Evolutionary conservation across 2,329 filamentous ascomycete species (phyloP), one percentile per base, ranked within the genome.

Genomic region (Fusarium neocosmosporiellum): DNA sequence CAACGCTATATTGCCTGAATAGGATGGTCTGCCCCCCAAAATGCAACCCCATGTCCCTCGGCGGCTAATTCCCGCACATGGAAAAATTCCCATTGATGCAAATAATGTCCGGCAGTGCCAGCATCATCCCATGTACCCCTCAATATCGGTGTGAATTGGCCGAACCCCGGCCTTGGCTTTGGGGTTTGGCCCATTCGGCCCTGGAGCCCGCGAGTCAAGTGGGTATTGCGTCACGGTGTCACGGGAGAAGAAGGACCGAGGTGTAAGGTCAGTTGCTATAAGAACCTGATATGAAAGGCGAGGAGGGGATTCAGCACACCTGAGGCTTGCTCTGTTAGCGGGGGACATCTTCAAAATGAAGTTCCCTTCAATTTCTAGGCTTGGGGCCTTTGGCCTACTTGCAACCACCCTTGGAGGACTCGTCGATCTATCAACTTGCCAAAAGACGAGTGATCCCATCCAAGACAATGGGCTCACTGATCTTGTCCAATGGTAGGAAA

Each of bases 41-140:
- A 68, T 72, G 62, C 24, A 39, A 72, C 66, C 37, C 37, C 62
- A 57, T 54, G 31, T 24, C 63, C n/a, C 7, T 55, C 18, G 16
- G 43, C 34, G 43, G 66, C 58, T 59, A 66, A 70, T 69, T 70
- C 34, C 27, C 46, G 33, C 34, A 29, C 3, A 53, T 62, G 71
- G 71, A 31, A 43, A 46, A 73, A 73, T 59, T 73, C 71, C 37
- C 34, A 73, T 73, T 73, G 71, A 73, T 60, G 71, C 71, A 57
- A 60, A 71, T 59, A 63, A 43, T 73, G 39, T 31, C 39, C 59
- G 48, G 50, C 54, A n/a, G 13, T 33, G 36, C 27, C 48, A 66
- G 63, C 37, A 60, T 61, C 41, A 59, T 66, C 63, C 63, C 63
- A 69, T 62, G 43, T 67, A 43, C 67, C 70, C 71, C 70, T 73